Conservation (phyloP, 2,329 filamentous ascomycete species). For the Davidsoniella australis region DNA sequence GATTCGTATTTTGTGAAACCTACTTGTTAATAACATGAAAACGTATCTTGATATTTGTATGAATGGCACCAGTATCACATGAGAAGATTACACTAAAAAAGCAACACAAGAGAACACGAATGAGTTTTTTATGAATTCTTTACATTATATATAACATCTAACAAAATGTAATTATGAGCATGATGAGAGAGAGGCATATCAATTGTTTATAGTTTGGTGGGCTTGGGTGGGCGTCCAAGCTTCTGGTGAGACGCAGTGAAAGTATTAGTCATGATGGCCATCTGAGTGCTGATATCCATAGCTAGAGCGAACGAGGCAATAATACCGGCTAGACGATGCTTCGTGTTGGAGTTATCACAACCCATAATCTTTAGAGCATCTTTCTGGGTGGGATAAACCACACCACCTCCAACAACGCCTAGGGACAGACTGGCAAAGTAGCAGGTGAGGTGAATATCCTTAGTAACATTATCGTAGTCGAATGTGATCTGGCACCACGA, state of each 20-base stretch:
- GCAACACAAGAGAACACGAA: no score
- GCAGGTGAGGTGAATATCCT: not conserved
- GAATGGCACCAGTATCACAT: no score
- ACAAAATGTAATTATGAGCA: no score
- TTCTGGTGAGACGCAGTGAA: slow-evolving; percentile 1
- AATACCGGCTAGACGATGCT: not conserved
- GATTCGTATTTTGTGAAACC: slow-evolving; percentile 9
- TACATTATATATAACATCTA: no score
- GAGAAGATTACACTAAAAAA: no score
- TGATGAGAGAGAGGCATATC: no score
- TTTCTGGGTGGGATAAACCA: not conserved
- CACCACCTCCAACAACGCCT: slow-evolving; percentile 3
- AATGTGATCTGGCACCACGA: not conserved
- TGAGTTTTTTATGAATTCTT: no score
- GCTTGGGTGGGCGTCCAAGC: not conserved
- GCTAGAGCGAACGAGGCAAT: slow-evolving; percentile 3
- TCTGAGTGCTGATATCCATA: not conserved
- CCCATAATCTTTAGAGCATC: slow-evolving; percentile 7
- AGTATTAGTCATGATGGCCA: not conserved
- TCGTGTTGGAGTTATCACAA: not conserved
- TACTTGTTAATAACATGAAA: slow-evolving; percentile 19
- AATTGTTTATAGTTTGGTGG: no score
- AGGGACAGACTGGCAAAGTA: slow-evolving; percentile 1
- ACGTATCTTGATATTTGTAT: no score
- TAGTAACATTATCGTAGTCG: not conserved